Base-by-base conservation (phyloP, 768 basidiomycete species). In the Leucosporidium scottii region DNA sequence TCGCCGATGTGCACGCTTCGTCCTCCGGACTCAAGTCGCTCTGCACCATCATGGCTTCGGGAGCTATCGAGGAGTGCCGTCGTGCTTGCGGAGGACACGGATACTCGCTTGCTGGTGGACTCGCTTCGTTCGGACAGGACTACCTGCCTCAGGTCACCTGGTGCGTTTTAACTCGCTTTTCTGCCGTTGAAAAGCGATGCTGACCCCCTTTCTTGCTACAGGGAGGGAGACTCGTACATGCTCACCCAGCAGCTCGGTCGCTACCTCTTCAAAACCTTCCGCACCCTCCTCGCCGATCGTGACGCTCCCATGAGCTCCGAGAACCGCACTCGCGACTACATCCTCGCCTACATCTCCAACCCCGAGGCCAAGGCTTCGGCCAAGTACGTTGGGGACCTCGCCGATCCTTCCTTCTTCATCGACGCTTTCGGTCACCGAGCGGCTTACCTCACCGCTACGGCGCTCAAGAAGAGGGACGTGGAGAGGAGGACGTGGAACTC, bases 31-130 rank as follows among this genome's bases (percentile, higher is more conserved):
- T 77, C 49, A 77, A 77, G 67, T 59, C 61, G 0, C 60, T 76
- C 17, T 63, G 61, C 8, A 75, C 75, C 9, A 72, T 74, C 56
- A 75, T 71, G 65, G 73, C 76, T 2, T 64, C 68, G 34, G 57
- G 70, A 7, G 69, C 70, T 4, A 71, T 77, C 49, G 76, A 77
- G 66, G 69, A 69, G 59, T 77, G 76, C 63, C 65, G 76, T 39
- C 39, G 76, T n/a, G 74, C 74, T 21, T 75, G 75, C 56, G 76
- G 76, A 25, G 76, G 76, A 5, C 75, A 77, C 61, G 75, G 76
- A 15, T 77, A 69, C 66, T 71, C 69, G 17, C 67, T 71, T 10
- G 67, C 74, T 23, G 60, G 73, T 23, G 76, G 76, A 17, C 61
- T 75, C 15, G 75, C 70, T 44, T 59, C 64, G 20, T 73, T 72